phyloP scores from a whole-genome alignment of 345 rosid species.

The Clarkia xantiana region DNA sequence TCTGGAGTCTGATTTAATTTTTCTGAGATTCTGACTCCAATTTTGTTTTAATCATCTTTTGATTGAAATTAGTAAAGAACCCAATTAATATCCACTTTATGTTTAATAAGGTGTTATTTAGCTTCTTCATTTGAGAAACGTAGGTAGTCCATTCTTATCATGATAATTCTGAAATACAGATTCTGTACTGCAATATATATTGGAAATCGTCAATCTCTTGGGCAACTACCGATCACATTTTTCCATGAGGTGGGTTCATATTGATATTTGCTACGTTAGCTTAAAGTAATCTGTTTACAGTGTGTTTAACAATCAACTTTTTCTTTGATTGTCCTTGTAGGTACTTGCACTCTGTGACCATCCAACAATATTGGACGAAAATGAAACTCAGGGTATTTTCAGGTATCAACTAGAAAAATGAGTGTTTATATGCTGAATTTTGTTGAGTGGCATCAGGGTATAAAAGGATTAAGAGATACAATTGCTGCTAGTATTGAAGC shows the following conservation, averaged over 20 bases:
- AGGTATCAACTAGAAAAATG: conserved; percentile 31
- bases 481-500: conserved; percentile 90
- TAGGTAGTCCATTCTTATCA: neutral
- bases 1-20: too few relatives aligned
- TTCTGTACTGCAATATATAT: conserved; percentile 87
- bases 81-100: too few relatives aligned
- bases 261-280: too few relatives aligned
- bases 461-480: conserved; percentile 79
- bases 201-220: conserved; percentile 95
- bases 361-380: conserved; percentile 72
- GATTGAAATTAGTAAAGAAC: too few relatives aligned
- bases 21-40: too few relatives aligned
- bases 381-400: conserved; percentile 82
- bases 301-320: neutral
- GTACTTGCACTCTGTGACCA: conserved; percentile 90
- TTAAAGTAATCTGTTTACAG: neutral
- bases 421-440: too few relatives aligned
- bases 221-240: conserved; percentile 80
- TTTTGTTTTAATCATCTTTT: too few relatives aligned
- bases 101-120: too few relatives aligned
- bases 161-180: conserved; percentile 23
- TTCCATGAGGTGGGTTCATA: conserved; percentile 63
- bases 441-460: conserved; percentile 31
- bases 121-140: too few relatives aligned
- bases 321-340: conserved; percentile 26